These are phyloP conservation scores for Pichia californica DNA, from an alignment of 805 yeast species.

Conservation along the genomic window DNA sequence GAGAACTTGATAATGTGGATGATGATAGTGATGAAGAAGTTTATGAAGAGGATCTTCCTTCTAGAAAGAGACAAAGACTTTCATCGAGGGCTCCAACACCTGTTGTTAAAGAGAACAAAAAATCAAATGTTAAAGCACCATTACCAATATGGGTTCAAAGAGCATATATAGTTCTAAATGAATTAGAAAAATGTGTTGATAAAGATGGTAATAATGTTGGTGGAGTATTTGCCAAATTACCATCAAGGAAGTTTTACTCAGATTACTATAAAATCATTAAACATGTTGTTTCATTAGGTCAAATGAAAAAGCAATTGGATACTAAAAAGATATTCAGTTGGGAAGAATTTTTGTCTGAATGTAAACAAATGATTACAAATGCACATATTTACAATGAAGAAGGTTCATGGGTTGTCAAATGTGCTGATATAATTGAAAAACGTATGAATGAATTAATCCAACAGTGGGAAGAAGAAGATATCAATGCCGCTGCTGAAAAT, in stretches of 20 bases:
- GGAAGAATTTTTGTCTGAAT: slow-evolving; percentile 44
- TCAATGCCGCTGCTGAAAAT: neutral
- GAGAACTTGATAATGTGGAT: slow-evolving; percentile 10
- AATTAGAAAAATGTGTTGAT: slow-evolving; percentile 31
- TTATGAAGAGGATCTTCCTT: slow-evolving; percentile 12
- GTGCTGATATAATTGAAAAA: slow-evolving; percentile 44
- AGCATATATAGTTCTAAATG: slow-evolving; percentile 8
- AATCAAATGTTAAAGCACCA: slow-evolving; percentile 9
- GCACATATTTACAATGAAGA: slow-evolving; percentile 67
- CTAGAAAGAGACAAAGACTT: slow-evolving; percentile 12
- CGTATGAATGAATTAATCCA: slow-evolving; percentile 23
- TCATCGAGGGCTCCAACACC: slow-evolving; percentile 12
- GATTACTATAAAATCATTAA: slow-evolving; percentile 70
- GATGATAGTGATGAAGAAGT: slow-evolving; percentile 11
- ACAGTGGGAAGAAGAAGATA: slow-evolving; percentile 10
- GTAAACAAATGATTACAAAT: slow-evolving; percentile 53
- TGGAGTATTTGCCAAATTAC: slow-evolving; percentile 64
- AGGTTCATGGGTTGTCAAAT: slow-evolving; percentile 56
- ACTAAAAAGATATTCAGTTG: slow-evolving; percentile 31
- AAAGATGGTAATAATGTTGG: slow-evolving; percentile 41
- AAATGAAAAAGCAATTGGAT: slow-evolving; percentile 42
- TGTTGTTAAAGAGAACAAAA: slow-evolving; percentile 8
- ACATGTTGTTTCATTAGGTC: slow-evolving; percentile 53
- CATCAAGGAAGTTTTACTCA: slow-evolving; percentile 70
- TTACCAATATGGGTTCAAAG: slow-evolving; percentile 12